Conservation (phyloP, 202 grass and related monocot genomes). For the Miscanthus sacchariflorus region DNA sequence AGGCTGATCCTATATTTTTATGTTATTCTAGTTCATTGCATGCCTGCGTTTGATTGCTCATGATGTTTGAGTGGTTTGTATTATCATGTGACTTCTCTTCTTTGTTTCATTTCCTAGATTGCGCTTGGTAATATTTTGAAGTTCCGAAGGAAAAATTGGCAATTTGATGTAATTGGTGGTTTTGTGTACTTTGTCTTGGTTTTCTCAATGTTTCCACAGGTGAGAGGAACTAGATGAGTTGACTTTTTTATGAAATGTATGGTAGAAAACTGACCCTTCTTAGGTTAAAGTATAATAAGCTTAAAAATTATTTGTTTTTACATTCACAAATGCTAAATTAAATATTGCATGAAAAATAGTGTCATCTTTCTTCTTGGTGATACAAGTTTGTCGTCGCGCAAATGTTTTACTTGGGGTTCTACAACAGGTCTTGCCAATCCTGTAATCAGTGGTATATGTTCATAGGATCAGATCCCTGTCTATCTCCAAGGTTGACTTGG, state of each 20-base stretch:
- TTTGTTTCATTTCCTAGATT: slow-evolving; percentile 65
- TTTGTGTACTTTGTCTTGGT: slow-evolving; percentile 94
- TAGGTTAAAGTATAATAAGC: slow-evolving; percentile 17
- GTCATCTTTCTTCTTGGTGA: background rate
- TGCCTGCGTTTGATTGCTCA: slow-evolving; percentile 9
- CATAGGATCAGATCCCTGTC: background rate
- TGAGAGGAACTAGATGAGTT: slow-evolving; percentile 38
- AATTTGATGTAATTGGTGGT: slow-evolving; percentile 99
- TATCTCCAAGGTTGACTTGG: background rate
- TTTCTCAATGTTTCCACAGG: slow-evolving; percentile 99
- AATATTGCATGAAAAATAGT: background rate
- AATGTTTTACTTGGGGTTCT: background rate
- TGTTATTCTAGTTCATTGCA: slow-evolving; percentile 35
- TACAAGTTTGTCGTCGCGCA: background rate
- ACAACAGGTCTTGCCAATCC: background rate
- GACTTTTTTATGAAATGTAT: slow-evolving; percentile 17
- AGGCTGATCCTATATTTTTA: slow-evolving; percentile 29
- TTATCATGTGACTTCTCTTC: slow-evolving; percentile 38
- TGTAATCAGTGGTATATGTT: background rate
- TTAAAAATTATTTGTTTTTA: slow-evolving; percentile 5
- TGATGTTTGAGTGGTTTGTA: slow-evolving; percentile 27
- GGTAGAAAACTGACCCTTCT: background rate
- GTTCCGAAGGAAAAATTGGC: slow-evolving; percentile 98
- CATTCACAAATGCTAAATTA: background rate
- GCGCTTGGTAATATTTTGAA: slow-evolving; percentile 98